phyloP scores from a whole-genome alignment of 148 eudicot species.

The Vaccinium darrowii region DNA sequence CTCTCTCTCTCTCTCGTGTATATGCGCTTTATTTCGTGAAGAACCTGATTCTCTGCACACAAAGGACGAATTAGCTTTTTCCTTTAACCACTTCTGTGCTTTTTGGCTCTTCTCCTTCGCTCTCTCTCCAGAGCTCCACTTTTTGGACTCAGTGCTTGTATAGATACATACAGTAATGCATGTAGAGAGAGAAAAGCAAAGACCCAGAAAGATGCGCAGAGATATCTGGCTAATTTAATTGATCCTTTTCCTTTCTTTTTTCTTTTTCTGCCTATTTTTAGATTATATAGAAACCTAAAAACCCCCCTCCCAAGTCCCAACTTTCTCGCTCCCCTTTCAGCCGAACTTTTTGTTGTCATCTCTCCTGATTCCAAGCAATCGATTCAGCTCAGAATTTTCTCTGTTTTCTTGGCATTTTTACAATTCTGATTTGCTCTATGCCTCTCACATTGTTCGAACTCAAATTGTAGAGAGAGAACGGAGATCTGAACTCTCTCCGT shows the following conservation, averaged over 20 bases:
- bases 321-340: slow-evolving; percentile 27
- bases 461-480: not conserved
- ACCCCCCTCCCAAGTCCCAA: slow-evolving; percentile 9
- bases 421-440: not conserved
- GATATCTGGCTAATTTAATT: slow-evolving; percentile 12
- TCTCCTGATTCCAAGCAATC: slow-evolving; percentile 13
- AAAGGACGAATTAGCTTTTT: slow-evolving; percentile 24
- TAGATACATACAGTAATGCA: too few species aligned
- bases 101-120: slow-evolving; percentile 13
- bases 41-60: slow-evolving; percentile 36
- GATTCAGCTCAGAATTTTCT: slow-evolving; percentile 16
- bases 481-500: not conserved
- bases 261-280: not conserved
- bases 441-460: slow-evolving; percentile 5
- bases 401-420: slow-evolving; percentile 4
- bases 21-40: slow-evolving; percentile 14
- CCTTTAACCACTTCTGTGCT: not conserved
- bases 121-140: not conserved
- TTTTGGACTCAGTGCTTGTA: too few species aligned
- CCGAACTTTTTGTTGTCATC: slow-evolving; percentile 19
- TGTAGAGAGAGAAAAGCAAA: not conserved
- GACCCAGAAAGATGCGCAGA: slow-evolving; percentile 14
- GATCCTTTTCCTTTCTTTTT: not conserved
- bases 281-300: slow-evolving; percentile 4
- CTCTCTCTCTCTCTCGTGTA: not conserved